A percentile compares a stretch with the other conserved stretches of the same genome.
Evolutionary conservation across 2,329 filamentous ascomycete genomes (phyloP).

Genomic region (Colletotrichum karsti): DNA sequence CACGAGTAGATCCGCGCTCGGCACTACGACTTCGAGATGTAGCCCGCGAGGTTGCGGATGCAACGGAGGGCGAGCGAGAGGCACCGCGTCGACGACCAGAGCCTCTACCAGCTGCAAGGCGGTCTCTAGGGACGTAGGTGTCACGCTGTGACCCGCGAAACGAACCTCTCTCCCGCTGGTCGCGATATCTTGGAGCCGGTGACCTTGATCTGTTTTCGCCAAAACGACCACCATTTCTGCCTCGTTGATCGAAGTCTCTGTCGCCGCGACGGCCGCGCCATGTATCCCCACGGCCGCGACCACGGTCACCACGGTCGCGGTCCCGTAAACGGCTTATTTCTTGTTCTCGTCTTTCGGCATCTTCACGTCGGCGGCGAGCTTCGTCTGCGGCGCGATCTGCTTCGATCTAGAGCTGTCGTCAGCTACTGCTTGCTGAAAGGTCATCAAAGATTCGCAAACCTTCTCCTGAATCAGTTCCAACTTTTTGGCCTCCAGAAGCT

Average conservation of each 20-base stretch:
- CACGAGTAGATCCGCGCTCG: conserved; percentile 39
- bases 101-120: conserved; percentile 48
- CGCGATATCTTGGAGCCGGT: conserved; percentile 52
- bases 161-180: conserved; percentile 51
- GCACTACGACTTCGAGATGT: conserved; percentile 42
- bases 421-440: neutral
- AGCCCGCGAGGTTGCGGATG: conserved; percentile 38
- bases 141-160: conserved; percentile 52
- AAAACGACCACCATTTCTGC: conserved; percentile 54
- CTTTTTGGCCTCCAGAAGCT: conserved; percentile 96
- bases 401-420: conserved; percentile 67
- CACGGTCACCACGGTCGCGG: conserved; percentile 65
- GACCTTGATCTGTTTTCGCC: conserved; percentile 57
- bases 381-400: conserved; percentile 84
- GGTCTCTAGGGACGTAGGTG: conserved; percentile 61
- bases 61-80: conserved; percentile 42
- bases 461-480: conserved; percentile 93
- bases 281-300: conserved; percentile 60
- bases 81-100: conserved; percentile 50
- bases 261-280: conserved; percentile 64
- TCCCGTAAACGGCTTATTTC: conserved; percentile 75
- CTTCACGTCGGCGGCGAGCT: conserved; percentile 74
- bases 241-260: conserved; percentile 53
- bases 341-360: conserved; percentile 75
- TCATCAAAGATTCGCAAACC: conserved; percentile 56